Evolutionary conservation across 495 filamentous ascomycete species (phyloP).

Genomic region (Hyphodiscus hymeniophilus): DNA sequence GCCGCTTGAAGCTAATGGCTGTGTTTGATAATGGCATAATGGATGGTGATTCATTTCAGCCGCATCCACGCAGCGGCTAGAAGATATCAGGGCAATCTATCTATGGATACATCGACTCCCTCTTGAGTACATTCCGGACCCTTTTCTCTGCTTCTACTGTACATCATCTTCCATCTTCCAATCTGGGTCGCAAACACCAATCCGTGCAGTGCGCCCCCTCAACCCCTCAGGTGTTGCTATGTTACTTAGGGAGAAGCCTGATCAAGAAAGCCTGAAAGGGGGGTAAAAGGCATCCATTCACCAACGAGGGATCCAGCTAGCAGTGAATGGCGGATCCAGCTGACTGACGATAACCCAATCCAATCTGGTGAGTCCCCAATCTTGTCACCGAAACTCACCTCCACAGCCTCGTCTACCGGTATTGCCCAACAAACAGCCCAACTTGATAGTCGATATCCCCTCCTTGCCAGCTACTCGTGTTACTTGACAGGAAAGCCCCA

Average conservation of each 20-base stretch:
- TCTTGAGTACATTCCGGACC: too few species aligned
- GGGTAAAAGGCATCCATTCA: neutral
- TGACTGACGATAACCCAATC: neutral
- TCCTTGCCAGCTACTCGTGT: too few species aligned
- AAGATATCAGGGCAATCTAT: neutral
- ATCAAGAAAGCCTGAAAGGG: constrained; percentile 18
- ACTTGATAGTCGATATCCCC: too few species aligned
- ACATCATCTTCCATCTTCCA: too few species aligned
- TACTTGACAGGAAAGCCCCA: too few species aligned
- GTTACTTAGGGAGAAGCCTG: constrained; percentile 6
- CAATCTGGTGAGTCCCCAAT: neutral
- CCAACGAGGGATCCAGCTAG: too few species aligned
- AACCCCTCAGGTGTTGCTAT: neutral
- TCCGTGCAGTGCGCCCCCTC: neutral
- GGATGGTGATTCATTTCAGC: too few species aligned
- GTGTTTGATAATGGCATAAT: too few species aligned
- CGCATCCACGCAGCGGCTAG: neutral
- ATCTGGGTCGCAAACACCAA: neutral
- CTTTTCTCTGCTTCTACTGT: too few species aligned
- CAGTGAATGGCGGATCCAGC: constrained; percentile 6
- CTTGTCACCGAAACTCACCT: neutral
- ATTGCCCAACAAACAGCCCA: too few species aligned
- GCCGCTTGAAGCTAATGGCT: too few species aligned
- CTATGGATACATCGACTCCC: neutral
- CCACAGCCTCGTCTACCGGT: too few species aligned